Evolutionary conservation across 257 asterid genomes (phyloP).

Genomic region (Primulina tabacum): DNA sequence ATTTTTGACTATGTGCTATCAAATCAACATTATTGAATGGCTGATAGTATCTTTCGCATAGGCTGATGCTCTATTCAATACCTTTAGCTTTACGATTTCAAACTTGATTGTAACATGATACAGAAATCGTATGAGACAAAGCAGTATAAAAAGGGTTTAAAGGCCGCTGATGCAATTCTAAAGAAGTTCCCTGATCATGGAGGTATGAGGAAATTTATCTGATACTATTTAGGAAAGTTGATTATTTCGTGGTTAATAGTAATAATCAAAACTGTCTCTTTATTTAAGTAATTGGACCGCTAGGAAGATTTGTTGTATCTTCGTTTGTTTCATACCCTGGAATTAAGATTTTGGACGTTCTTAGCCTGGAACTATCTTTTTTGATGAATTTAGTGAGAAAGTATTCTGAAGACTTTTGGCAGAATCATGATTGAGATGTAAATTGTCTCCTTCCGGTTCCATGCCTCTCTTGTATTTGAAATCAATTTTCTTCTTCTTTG

Average conservation of each 20-base stretch:
- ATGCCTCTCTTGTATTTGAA: neutral
- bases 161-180: slow-evolving; percentile 93
- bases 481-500: neutral
- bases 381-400: slow-evolving; percentile 1
- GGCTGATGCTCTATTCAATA: slow-evolving; percentile 2
- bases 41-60: neutral
- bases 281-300: too few relatives aligned
- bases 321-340: neutral
- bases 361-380: neutral
- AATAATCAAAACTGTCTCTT: neutral
- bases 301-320: too few relatives aligned
- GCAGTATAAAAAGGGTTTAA: slow-evolving; percentile 95
- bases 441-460: neutral
- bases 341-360: slow-evolving; percentile 1
- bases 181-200: slow-evolving; percentile 99
- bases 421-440: slow-evolving; percentile 5
- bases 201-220: slow-evolving; percentile 52
- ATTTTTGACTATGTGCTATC: slow-evolving; percentile 2
- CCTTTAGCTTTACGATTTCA: slow-evolving; percentile 5
- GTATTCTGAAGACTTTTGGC: neutral
- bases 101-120: slow-evolving; percentile 22
- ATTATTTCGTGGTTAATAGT: neutral
- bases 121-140: slow-evolving; percentile 98
- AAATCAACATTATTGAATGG: slow-evolving; percentile 14
- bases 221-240: slow-evolving; percentile 8